Evolutionary conservation across 1,139 yeast species (phyloP), one percentile per base, ranked within the genome.

Genomic region (Candida dubliniensis): DNA sequence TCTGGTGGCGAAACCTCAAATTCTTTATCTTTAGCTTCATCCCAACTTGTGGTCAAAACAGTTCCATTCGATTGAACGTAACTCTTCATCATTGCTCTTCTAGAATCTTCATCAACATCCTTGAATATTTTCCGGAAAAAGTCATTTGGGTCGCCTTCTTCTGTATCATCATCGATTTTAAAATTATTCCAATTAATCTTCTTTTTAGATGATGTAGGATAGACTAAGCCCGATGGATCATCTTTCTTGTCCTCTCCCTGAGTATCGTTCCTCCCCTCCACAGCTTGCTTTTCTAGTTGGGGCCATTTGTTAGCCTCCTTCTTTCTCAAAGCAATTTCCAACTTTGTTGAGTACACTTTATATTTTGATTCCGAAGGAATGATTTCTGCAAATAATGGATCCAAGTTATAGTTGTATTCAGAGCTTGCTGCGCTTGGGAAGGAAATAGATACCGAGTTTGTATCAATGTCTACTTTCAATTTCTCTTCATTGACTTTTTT

Each of bases 41-140:
- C 78, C 99, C 99, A 95, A 60, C 88, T 87, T 6, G 99, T 95
- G 41, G 96, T 88, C 49, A 95, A 71, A 1, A 95, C 82, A 0
- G 99, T 95, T 14, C 99, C 99, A 53, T 87, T 87, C 54, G 96
- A 87, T 64, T 95, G 97, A n/a, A 81, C 74, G 58, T 81, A 93
- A 43, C 96, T 88, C 67, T 95, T 95, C 95, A 89, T 87, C 98
- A 95, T 95, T 1, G 99, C 99, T 46, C 95, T 76, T 54, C 74
- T 75, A 1, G 96, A 85, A 57, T 93, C 96, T 9, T 87, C 95
- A 59, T 90, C 96, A 0, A 96, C 95, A 52, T 78, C 82, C 34
- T 78, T 76, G 66, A 86, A 95, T 10, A 95, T 62, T 49, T 81
- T 75, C 52, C 82, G 77, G 69, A 95, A 93, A 57, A 95, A 90